Evolutionary conservation across 768 basidiomycete species (phyloP), one percentile per base, ranked within the genome.

Genomic region (Hygrophorus russula): DNA sequence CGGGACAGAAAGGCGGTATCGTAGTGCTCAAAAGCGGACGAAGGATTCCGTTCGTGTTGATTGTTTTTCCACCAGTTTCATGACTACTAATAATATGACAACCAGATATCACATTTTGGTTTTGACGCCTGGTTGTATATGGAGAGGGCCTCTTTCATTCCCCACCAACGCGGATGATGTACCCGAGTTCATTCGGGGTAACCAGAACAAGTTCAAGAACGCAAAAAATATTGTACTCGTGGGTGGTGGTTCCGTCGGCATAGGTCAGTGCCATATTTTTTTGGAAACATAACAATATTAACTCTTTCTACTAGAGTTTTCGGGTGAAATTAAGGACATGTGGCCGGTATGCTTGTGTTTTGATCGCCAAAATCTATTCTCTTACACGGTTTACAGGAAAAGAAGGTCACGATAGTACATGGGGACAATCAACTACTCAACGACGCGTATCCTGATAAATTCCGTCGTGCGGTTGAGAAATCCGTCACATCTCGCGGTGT

Each of bases 381-480:
- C 12, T 10, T 19, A 33, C 29, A 9, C 15, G 24, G 24, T 7
- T 24, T 40, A 12, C 29, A 70, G 68, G 49, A 54, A 15, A 78
- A 72, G 47, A 56, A 61, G 24, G 67, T 84, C n/a, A 80, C 79
- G 13, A 67, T 85, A 36, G 71, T 85, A 8, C 82, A 84, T 10
- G 63, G 67, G 17, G 61, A 68, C n/a, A 40, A 49, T 1, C 56
- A 66, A n/a, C 68, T 82, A 28, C 62, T 84, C 46, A 80, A 80
- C 48, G 56, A 64, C 5, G 57, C 66, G 1, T 84, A 83, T 52
- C 70, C 78, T 0, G 53, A 63, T 6, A 68, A 69, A 39, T 74
- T 73, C 57, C 71, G 82, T 39, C 66, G 64, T 20, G 64, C 58
- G 17, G 52, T 76, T 1, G 68, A 68, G 39, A 56, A 60, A 2